Evolutionary conservation across 768 basidiomycete genomes (phyloP), one percentile per base, ranked within the genome.

Genomic region (Cubamyces lactineus): DNA sequence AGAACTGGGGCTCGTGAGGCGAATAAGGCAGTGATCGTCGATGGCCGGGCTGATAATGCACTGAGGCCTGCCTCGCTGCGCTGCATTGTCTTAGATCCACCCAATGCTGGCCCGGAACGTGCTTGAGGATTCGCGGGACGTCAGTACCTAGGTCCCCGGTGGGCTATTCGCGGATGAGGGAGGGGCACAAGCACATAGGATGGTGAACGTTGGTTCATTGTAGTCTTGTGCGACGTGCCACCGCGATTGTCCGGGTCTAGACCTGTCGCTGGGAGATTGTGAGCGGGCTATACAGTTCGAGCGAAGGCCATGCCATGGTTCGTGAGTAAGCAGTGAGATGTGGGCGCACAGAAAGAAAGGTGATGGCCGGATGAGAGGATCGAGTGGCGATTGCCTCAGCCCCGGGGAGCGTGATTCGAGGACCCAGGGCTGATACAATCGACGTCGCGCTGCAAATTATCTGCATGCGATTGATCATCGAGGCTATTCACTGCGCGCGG

Each of bases 21-120:
- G 48, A 26, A 53, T 60, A 34, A 48, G 59, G 63, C 40, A 59
- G 48, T 40, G 48, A 56, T 59, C 58, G 63, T 60, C 58, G 63
- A 64, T 64, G 63, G 63, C 58, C 58, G 63, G 42, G 26, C 41
- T 51, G 63, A 64, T 64, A 64, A 60, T 59, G 50, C 52, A 19
- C 47, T 9, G 34, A n/a, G 19, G 8, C 16, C 16, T 23, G 53
- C 48, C 61, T 62, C 61, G 61, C 55, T 57, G 47, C 48, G 40
- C 16, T 41, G 45, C 26, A 8, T 28, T 57, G 50, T 58, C 50
- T 57, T 9, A 28, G 57, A 50, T 45, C 51, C 48, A 34, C 24
- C 62, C 62, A 58, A 57, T 63, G 42, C 34, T 24, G 53, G 26
- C 57, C 54, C 51, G 24, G 57, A 59, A 59, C 53, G 63, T 60